Base-by-base conservation (phyloP, 345 rosid species). In the Lepidium didymum region DNA sequence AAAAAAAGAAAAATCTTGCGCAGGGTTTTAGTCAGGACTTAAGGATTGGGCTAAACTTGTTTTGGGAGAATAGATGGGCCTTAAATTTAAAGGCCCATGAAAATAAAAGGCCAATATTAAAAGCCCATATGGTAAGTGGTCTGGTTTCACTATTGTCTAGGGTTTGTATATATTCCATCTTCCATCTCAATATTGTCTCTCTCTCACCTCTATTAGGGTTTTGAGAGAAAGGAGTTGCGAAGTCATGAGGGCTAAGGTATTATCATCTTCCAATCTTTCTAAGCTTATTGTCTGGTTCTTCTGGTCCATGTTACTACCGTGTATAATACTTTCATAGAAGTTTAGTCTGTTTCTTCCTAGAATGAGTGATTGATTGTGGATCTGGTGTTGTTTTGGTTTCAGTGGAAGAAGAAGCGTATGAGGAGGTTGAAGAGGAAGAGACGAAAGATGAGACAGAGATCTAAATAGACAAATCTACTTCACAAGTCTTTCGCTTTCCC, bases 391-490 rank as follows among this genome's bases (percentile, higher is more conserved):
- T 41, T n/a, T 56, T 6, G 35, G 6, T 44, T 35, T 13, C 65
- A 75, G 83, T 80, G 83, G 83, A 80, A 80, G 81, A 80, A 80
- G 76, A 80, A 80, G 81, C 75, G 83, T 36, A 80, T 80, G 83
- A 77, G 83, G 76, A 77, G 83, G 15, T 73, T 80, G 80, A 80
- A 80, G 78, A 80, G 83, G 78, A 80, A 80, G 74, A 79, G 83
- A 69, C 29, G 83, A 77, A 80, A 80, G 78, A 80, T 80, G 83
- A 64, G 83, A 63, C 83, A 80, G 70, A 53, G 83, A 56, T 80
- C 83, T 13, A 80, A 80, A 69, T 80, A 80, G 81, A 40, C 44
- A 18, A 8, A 23, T 68, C 72, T 21, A 19, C 33, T 2, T 19
- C 1, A 1, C 70, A 8, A 16, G 19, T 21, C 25, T 55, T 45